phyloP scores from a whole-genome alignment of 2,329 filamentous ascomycete genomes.

The Stenocarpella maydis region DNA sequence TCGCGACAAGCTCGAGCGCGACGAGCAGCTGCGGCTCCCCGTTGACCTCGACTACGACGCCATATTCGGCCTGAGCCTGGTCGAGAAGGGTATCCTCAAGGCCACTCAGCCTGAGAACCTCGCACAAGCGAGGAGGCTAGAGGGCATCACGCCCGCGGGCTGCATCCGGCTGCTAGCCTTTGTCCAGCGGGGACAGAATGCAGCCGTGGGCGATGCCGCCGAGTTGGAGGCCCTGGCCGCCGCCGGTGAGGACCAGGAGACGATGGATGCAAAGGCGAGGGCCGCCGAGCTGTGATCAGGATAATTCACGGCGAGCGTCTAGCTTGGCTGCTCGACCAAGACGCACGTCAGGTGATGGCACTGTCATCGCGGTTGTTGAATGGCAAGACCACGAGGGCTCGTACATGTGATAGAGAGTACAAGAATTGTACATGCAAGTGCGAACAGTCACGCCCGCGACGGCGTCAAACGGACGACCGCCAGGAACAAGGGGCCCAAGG shows the following conservation, averaged over 20 bases:
- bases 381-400: not conserved
- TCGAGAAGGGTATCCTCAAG: conserved; percentile 77
- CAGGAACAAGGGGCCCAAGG: not conserved
- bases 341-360: too few relatives aligned
- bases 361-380: too few relatives aligned
- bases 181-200: conserved; percentile 50
- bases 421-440: not conserved
- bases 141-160: conserved; percentile 75
- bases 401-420: conserved; percentile 1
- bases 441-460: not conserved
- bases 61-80: conserved; percentile 78
- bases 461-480: conserved; percentile 11
- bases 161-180: conserved; percentile 68
- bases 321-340: not conserved
- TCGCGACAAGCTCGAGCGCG: conserved; percentile 73
- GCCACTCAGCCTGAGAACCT: conserved; percentile 81
- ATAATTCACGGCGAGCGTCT: not conserved
- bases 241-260: conserved; percentile 47
- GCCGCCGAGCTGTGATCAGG: conserved; percentile 44
- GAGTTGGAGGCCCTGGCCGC: conserved; percentile 37
- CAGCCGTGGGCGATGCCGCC: not conserved
- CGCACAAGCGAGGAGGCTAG: conserved; percentile 86
- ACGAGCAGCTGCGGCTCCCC: conserved; percentile 79
- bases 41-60: conserved; percentile 77
- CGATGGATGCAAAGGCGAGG: conserved; percentile 50